Percentiles rank a stretch among this genome's conserved stretches.
Conservation (phyloP, 371 early-diverging fungal genomes). For the Entomophthora muscae region DNA sequence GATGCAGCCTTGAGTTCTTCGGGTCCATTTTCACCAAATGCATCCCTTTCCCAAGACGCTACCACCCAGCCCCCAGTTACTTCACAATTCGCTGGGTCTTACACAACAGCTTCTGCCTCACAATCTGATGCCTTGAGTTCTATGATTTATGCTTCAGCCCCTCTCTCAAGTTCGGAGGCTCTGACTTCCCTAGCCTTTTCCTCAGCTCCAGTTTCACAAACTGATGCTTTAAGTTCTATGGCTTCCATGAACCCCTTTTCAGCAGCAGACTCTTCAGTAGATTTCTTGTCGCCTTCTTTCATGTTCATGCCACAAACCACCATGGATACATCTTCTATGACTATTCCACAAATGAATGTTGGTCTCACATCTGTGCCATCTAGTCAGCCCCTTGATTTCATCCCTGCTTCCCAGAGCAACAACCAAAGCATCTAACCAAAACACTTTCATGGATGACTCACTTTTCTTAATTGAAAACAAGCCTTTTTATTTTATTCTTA, state of each 20-base stretch:
- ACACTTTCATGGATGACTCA: no score
- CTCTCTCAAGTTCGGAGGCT: no score
- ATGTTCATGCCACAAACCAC: background rate
- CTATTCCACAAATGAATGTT: background rate
- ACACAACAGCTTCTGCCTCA: background rate
- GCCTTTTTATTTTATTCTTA: no score
- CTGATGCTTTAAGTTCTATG: background rate
- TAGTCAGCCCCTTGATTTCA: background rate
- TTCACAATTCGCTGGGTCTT: background rate
- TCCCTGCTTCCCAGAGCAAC: background rate
- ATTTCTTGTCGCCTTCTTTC: background rate
- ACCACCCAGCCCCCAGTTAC: background rate
- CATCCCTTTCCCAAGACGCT: no score
- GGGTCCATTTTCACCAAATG: no score
- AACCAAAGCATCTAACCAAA: background rate
- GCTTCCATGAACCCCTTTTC: background rate
- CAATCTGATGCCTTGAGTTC: background rate
- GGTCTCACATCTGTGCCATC: background rate
- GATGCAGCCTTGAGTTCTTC: no score
- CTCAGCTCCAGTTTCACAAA: background rate
- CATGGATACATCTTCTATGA: background rate
- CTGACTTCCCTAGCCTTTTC: no score
- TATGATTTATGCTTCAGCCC: background rate
- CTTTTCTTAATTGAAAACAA: no score
- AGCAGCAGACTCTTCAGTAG: background rate